Evolutionary conservation across 257 asterid genomes (phyloP), one percentile per base, ranked within the genome.

Genomic region (Jasminum sambac): DNA sequence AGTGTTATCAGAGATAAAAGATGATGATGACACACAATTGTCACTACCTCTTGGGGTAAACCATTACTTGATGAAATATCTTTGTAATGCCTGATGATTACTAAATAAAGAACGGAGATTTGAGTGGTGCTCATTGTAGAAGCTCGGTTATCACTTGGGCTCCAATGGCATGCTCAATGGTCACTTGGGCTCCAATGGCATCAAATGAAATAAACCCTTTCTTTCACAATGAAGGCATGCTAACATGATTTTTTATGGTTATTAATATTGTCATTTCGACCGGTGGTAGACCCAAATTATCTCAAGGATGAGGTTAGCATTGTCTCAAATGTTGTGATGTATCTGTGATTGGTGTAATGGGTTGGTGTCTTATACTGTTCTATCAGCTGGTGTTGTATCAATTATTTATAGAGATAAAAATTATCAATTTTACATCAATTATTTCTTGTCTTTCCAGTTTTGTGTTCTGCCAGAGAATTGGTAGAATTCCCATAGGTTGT

Each of bases 61-160:
- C 8, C 16, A 55, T 55, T 50, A 11, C 10, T 23, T 19, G 4
- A 19, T 17, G 62, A 55, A 50, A 55, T 52, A 19, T 8, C 19
- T 52, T 21, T 55, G 5, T 21, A 19, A 23, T 72, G 85, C 82
- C 85, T 81, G 62, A 40, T 81, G 85, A 81, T 81, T 81, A 81
- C 82, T 6, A 5, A 6, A 30, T 40, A 77, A 74, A 81, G 85
- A 81, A 81, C 76, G 85, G 85, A 81, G 85, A 81, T 81, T 74
- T 81, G 85, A 81, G 77, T 17, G 73, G 24, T 75, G 74, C 58
- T 16, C 38, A 71, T 39, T 81, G 83, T 81, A 11, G 85, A 71
- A 77, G 85, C 82, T 76, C 71, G 71, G 71, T 58, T 16, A 5
- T 12, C 24, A 66, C 70, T 9, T 40, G 74, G 82, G 82, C 82